Base-by-base conservation (phyloP, 805 yeast genomes). In the Kluyveromyces aestuarii region DNA sequence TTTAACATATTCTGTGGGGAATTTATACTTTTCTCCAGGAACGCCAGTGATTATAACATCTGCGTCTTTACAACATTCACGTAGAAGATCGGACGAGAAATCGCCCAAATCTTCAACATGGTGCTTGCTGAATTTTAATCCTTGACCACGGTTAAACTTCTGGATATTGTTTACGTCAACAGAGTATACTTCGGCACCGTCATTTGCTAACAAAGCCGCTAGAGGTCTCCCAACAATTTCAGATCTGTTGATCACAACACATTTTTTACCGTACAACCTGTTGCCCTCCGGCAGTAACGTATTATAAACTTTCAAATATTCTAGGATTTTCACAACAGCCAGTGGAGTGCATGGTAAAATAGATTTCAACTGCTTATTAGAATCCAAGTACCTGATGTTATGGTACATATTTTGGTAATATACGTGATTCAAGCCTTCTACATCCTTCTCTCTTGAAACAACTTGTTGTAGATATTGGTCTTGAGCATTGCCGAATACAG, bases 191-290 rank as follows among this genome's bases (percentile, higher is more conserved):
- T 83, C 84, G 19, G 99, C 99, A 53, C 99, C 99, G 62, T 93
- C 99, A 61, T 93, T 93, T 17, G 99, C 98, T 54, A 93, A 72
- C 37, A 93, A 68, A 0, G 99, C 98, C 35, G 98, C 98, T 51
- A 93, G 72, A 1, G 99, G 99, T 57, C 99, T 80, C 11, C 99
- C 99, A 19, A 93, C 99, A 60, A 93, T 91, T 68, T 93, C 99
- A 11, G 96, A 86, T 61, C 99, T 76, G 69, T 93, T 93, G 46
- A 93, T 90, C 41, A 93, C 82, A 44, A 95, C 82, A 48, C 91
- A 76, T 46, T 93, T 91, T 68, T 89, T 90, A 41, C 99, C 99
- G 59, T 87, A 93, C 19, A 93, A 73, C 53, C 96, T 76, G 71
- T 93, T 89, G 6, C 99, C 99, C 61, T 89, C 85, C 27, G 86